Conservation (phyloP, 371 early-diverging fungal genomes). For the Quaeritorhiza haematococci region DNA sequence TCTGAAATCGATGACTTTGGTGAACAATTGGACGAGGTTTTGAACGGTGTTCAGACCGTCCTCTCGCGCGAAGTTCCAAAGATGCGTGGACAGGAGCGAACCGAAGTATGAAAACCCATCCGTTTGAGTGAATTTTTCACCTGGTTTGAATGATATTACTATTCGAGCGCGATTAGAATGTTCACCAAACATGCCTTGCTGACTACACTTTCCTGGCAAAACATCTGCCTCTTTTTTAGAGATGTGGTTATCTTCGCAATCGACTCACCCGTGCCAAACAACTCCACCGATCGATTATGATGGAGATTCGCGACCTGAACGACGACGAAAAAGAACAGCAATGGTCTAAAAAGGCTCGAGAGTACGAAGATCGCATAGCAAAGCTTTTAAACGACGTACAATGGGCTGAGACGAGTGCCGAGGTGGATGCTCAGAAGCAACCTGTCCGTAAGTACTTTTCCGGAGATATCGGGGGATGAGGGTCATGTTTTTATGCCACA, state of each 20-base stretch:
- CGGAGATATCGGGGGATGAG: too few species aligned
- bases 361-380: conserved; percentile 32
- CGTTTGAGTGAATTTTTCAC: background rate
- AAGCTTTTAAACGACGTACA: conserved; percentile 49
- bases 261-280: conserved; percentile 45
- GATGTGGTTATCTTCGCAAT: conserved; percentile 49
- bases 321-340: conserved; percentile 14
- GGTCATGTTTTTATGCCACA: too few species aligned
- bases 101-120: conserved; percentile 35
- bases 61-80: conserved; percentile 41
- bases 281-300: conserved; percentile 42
- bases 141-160: background rate
- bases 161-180: background rate
- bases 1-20: conserved; percentile 52
- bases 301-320: conserved; percentile 42
- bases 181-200: background rate
- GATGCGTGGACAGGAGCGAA: conserved; percentile 40
- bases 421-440: conserved; percentile 15
- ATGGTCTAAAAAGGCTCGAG: conserved; percentile 38
- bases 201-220: conserved; percentile 1
- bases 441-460: background rate
- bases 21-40: conserved; percentile 47
- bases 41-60: conserved; percentile 29
- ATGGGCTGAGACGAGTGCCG: conserved; percentile 47
- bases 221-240: conserved; percentile 24